phyloP scores from a whole-genome alignment of 805 yeast species.

The Spathaspora sp. region DNA sequence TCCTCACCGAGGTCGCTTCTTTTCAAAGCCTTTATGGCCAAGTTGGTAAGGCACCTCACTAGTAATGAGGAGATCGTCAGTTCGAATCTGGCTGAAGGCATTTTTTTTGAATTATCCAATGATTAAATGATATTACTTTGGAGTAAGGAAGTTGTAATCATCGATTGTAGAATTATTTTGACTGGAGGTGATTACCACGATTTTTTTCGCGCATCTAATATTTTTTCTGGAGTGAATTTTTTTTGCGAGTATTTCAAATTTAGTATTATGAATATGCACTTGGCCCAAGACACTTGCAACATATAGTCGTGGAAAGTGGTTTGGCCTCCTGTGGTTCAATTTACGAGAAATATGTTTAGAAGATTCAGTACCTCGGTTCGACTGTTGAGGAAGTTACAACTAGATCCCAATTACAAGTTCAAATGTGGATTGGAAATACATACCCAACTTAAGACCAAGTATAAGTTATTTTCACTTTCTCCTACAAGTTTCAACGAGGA shows the following conservation, averaged over 20 bases:
- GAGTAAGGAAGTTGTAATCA: neutral
- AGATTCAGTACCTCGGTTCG: conserved; percentile 3
- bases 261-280: neutral
- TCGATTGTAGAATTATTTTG: neutral
- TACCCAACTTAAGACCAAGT: conserved; percentile 73
- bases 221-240: neutral
- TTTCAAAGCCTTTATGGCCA: conserved; percentile 8
- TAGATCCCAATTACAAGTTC: conserved; percentile 50
- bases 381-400: conserved; percentile 1
- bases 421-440: conserved; percentile 93
- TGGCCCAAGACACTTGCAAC: neutral
- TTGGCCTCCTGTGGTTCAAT: neutral
- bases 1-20: conserved; percentile 5
- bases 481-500: conserved; percentile 36
- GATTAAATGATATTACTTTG: neutral
- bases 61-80: conserved; percentile 13
- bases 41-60: conserved; percentile 13
- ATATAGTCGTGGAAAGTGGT: no score
- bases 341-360: neutral
- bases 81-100: conserved; percentile 11
- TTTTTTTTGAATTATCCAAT: conserved; percentile 1
- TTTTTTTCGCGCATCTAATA: neutral
- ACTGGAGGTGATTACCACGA: neutral
- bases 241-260: neutral
- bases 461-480: conserved; percentile 75